Evolutionary conservation across 1,284 basidiomycete genomes (phyloP).

Genomic region (Cutaneotrichosporon mucoides): DNA sequence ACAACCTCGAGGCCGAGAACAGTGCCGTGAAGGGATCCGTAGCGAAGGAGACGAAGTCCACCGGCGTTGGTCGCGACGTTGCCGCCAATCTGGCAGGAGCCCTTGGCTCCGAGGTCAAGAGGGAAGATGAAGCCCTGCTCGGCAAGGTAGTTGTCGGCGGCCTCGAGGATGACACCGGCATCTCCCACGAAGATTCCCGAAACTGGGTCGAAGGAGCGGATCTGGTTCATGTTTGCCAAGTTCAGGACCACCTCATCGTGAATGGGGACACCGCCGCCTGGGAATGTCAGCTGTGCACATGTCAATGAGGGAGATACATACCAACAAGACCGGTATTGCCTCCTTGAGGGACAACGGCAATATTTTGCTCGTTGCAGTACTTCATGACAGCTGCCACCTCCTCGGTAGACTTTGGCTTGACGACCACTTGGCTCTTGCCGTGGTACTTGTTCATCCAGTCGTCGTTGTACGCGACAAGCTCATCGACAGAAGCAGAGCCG

Average conservation of each 20-base stretch:
- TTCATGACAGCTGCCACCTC: conserved; percentile 84
- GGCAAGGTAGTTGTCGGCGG: conserved; percentile 78
- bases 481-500: conserved; percentile 53
- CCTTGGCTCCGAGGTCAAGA: conserved; percentile 95
- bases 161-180: conserved; percentile 92
- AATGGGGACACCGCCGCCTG: conserved; percentile 83
- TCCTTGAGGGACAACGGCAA: conserved; percentile 92
- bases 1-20: conserved; percentile 98
- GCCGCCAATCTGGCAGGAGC: conserved; percentile 98
- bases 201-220: conserved; percentile 88
- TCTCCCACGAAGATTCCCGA: conserved; percentile 68
- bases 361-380: conserved; percentile 72
- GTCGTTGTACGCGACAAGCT: conserved; percentile 76
- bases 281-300: neutral
- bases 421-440: conserved; percentile 74
- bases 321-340: conserved; percentile 95
- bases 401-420: conserved; percentile 81
- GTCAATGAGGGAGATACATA: conserved; percentile 25
- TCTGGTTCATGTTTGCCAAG: conserved; percentile 73
- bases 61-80: conserved; percentile 98
- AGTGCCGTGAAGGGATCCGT: conserved; percentile 91
- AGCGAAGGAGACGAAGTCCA: conserved; percentile 86
- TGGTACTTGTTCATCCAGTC: conserved; percentile 99
- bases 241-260: conserved; percentile 85
- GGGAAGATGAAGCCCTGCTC: conserved; percentile 95